Conservation (phyloP, 768 basidiomycete species). For the Mycena polygramma region DNA sequence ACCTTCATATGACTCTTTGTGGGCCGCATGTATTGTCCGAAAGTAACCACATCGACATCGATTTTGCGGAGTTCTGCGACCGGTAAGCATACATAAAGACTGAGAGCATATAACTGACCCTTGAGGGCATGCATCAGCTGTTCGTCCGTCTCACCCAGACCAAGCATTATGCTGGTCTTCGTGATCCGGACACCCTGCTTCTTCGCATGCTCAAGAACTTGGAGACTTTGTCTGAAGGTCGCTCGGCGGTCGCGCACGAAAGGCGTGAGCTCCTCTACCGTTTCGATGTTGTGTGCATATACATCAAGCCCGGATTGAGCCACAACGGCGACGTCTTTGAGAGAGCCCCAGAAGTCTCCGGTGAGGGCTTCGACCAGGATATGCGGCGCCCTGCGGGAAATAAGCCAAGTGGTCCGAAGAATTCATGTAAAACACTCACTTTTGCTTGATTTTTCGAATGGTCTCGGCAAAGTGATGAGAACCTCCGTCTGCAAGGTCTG, state of each 20-base stretch:
- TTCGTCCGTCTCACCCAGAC: conserved; percentile 90
- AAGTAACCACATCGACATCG: conserved; percentile 97
- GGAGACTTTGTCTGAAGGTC: conserved; percentile 87
- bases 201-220: conserved; percentile 87
- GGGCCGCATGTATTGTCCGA: conserved; percentile 99
- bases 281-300: conserved; percentile 98
- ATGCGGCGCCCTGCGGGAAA: conserved; percentile 79
- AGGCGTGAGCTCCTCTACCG: conserved; percentile 93
- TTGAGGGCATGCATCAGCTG: conserved; percentile 86
- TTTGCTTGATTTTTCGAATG: conserved; percentile 94
- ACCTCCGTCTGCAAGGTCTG: conserved; percentile 94
- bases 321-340: conserved; percentile 82
- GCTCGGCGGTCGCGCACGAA: conserved; percentile 96
- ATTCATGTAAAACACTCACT: conserved; percentile 59
- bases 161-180: conserved; percentile 99
- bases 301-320: conserved; percentile 97
- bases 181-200: conserved; percentile 87
- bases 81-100: neutral
- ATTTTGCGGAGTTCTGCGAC: conserved; percentile 84
- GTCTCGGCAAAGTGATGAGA: conserved; percentile 96
- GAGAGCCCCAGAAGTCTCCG: conserved; percentile 89
- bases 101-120: conserved; percentile 62
- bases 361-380: conserved; percentile 98
- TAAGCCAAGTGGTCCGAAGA: conserved; percentile 16
- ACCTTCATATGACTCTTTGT: conserved; percentile 99